Percentiles rank a stretch among this genome's conserved stretches.
Conservation (phyloP, 2,329 filamentous ascomycete genomes). For the Ceratocystis destructans region DNA sequence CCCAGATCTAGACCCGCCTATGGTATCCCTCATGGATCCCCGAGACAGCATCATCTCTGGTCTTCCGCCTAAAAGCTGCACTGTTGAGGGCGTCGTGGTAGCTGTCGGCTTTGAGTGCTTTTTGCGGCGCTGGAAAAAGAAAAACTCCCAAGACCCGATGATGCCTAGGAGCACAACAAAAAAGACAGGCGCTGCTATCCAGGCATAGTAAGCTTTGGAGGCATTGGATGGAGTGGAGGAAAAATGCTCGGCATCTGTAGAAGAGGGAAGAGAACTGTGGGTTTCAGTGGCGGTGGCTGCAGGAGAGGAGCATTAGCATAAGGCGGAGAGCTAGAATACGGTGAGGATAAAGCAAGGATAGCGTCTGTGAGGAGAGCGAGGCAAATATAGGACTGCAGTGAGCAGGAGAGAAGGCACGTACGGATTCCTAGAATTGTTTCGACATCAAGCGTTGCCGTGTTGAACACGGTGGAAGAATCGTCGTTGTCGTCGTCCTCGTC, state of each 20-base stretch:
- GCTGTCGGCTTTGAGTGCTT: neutral
- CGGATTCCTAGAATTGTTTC: neutral
- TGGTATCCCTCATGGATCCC: neutral
- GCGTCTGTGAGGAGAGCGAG: no score
- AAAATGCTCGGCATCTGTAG: neutral
- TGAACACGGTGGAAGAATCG: neutral
- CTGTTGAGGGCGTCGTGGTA: neutral
- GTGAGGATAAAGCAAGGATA: neutral
- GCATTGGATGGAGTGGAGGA: neutral
- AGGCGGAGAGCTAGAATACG: neutral
- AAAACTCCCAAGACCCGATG: slow-evolving; percentile 1
- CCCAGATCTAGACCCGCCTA: neutral
- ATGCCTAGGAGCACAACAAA: neutral
- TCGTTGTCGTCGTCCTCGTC: neutral
- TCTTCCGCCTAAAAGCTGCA: neutral
- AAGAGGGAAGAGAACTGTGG: neutral
- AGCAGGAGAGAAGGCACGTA: neutral
- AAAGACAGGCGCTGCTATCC: neutral
- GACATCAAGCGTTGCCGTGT: neutral
- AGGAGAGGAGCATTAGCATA: neutral
- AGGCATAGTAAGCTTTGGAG: neutral
- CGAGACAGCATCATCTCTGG: neutral
- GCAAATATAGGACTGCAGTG: neutral
- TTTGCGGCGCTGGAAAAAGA: slow-evolving; percentile 2
- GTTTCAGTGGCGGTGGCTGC: neutral